Base-by-base conservation (phyloP, 805 yeast species). In the Metschnikowia baotianmanensis region DNA sequence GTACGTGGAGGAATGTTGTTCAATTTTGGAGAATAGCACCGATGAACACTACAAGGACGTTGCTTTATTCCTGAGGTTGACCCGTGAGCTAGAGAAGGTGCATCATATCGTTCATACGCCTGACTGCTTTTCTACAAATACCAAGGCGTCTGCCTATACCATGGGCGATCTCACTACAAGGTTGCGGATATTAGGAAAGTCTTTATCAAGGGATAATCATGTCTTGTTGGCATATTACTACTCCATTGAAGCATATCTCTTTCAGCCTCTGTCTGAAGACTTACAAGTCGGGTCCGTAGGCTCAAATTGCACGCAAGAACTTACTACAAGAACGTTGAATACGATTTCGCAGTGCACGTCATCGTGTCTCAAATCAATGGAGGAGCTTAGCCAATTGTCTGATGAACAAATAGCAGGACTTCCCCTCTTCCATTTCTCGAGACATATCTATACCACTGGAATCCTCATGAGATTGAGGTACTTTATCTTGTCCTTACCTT, bases 371-470 rank as follows among this genome's bases (percentile, higher is more conserved):
- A 62, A 63, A 34, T 71, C 81, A 2, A 63, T 78, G 43, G 70
- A 69, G 37, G 76, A 70, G 52, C 80, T 69, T 58, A 65, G 65
- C 46, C 63, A 60, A 55, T 61, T 77, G 42, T 50, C 70, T 2
- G 63, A 65, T 5, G 69, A 63, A n/a, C 63, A 69, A n/a, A 63
- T 82, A 16, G 74, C 83, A 0, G 59, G 72, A 2, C 64, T 77
- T 42, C 90, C 90, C 4, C 59, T 81, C 31, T 71, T 77, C 40
- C 77, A 74, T 47, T 71, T 73, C 23, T 66, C 83, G 2, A 65
- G 86, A 48, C 65, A 80, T 26, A 70, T 80, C n/a, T 81, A 80
- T 52, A 78, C 83, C 0, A 77, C 82, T 0, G 88, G 87, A 6
- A 73, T 80, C 71, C 62, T 82, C 20, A 59, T 82, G 39, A 68